Evolutionary conservation across 139 green algal species (phyloP).

Genomic region (Chlorella ohadii): DNA sequence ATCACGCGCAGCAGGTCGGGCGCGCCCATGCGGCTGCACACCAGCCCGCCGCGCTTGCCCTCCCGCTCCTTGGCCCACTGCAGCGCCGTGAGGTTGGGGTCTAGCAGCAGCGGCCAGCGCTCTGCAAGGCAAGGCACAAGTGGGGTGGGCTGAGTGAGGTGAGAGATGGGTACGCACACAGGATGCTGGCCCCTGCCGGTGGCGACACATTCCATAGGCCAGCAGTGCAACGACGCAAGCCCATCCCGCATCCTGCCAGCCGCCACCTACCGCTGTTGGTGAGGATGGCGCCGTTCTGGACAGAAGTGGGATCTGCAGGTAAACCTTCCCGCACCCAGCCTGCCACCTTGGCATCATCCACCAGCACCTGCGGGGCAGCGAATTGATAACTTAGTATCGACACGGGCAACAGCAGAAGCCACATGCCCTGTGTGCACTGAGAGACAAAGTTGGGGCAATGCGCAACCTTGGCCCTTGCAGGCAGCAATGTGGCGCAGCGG

Average conservation of each 20-base stretch:
- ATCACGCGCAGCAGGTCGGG: slow-evolving; percentile 68
- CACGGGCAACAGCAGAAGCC: too few species aligned
- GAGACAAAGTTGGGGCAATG: too few species aligned
- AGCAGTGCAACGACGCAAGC: too few species aligned
- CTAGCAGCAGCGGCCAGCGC: slow-evolving; percentile 91
- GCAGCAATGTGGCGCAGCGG: too few species aligned
- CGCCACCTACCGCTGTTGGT: slow-evolving; percentile 45
- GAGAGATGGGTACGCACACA: too few species aligned
- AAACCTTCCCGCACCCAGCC: slow-evolving; percentile 88
- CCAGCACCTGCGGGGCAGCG: slow-evolving; percentile 47
- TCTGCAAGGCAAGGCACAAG: slow-evolving; percentile 18
- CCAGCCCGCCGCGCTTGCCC: slow-evolving; percentile 64
- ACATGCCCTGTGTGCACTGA: too few species aligned
- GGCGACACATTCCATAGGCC: too few species aligned
- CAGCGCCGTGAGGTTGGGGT: slow-evolving; percentile 91
- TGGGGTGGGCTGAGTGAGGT: background rate
- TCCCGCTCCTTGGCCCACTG: slow-evolving; percentile 87
- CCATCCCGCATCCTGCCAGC: too few species aligned
- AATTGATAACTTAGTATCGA: too few species aligned
- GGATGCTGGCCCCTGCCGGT: too few species aligned
- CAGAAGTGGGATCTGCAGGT: slow-evolving; percentile 79
- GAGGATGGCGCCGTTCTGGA: slow-evolving; percentile 94
- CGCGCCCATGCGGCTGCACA: slow-evolving; percentile 85
- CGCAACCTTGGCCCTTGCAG: too few species aligned
- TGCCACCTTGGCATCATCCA: slow-evolving; percentile 63